Base-by-base conservation (phyloP, 257 asterid species). In the Eustoma russellianum region DNA sequence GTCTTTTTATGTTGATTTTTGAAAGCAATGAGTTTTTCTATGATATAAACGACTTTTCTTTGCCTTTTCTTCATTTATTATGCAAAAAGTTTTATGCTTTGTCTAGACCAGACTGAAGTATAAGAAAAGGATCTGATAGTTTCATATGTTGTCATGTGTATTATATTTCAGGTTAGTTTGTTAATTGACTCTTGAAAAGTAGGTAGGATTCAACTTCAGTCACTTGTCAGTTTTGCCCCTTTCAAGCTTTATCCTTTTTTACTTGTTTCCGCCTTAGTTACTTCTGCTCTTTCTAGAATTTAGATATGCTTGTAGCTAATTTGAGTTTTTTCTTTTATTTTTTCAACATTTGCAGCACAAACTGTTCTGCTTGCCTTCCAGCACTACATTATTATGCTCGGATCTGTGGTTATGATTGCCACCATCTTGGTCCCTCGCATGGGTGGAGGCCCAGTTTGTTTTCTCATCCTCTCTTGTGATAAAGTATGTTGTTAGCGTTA, bases 321-420 rank as follows among this genome's bases (percentile, higher is more conserved):
- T 55, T 35, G 17, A 41, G 24, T 50, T 17, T 13, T 14, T 58
- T 3, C 0, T 61, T 45, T n/a, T 5, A 16, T 46, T 46, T 35
- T 24, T 51, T 65, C 9, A 18, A 40, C 47, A 63, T 44, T 63
- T 85, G 77, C 89, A 92, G 99, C 78, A 8, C 94, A 81, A 74
- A 79, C 93, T 48, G 76, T 53, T 47, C 44, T 76, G 35, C 74
- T 92, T 59, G 97, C 78, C 44, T 92, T 88, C 76, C 99, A 92
- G 60, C 99, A 92, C 68, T 92, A 79, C 75, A 75, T 92, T 9
- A 97, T 92, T 47, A 88, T 92, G 99, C 99, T 92, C 47, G 99
- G 99, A 66, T 79, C 88, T 16, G 79, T 90, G 13, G 97, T 92
- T 48, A 73, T 92, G 93, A 74, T 88, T 56, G 88, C 94, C 55